A percentile compares a stretch with the other conserved stretches of the same genome.
Conservation (phyloP, 768 basidiomycete species). For the Suillus luteus region DNA sequence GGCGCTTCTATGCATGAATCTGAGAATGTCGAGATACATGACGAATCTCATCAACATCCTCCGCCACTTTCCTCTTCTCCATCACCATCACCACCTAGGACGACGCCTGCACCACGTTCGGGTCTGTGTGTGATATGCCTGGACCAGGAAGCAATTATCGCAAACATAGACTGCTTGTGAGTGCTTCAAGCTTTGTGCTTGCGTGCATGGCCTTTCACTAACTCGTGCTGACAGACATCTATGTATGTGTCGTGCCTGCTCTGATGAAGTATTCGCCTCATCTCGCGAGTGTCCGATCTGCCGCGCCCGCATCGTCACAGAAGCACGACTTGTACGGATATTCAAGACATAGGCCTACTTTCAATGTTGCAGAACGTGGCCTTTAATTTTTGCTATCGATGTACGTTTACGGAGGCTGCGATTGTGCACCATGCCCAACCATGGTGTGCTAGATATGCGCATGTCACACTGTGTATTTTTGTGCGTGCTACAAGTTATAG, state of each 20-base stretch:
- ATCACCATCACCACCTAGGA: slow-evolving; percentile 25
- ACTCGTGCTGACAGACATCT: slow-evolving; percentile 56
- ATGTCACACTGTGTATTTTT: background rate
- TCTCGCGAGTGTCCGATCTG: slow-evolving; percentile 90
- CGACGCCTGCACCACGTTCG: slow-evolving; percentile 50
- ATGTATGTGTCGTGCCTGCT: slow-evolving; percentile 75
- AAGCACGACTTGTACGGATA: slow-evolving; percentile 77
- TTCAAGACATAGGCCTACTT: slow-evolving; percentile 50
- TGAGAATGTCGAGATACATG: slow-evolving; percentile 11
- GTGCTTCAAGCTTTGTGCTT: slow-evolving; percentile 28
- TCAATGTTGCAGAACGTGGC: background rate
- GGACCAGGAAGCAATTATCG: slow-evolving; percentile 92
- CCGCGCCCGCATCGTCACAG: slow-evolving; percentile 84
- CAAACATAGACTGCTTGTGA: slow-evolving; percentile 92
- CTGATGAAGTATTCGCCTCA: slow-evolving; percentile 76
- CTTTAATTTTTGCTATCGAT: background rate
- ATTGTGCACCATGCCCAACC: background rate
- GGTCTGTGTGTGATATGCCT: slow-evolving; percentile 93
- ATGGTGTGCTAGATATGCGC: background rate
- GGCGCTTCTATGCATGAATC: background rate
- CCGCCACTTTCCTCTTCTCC: slow-evolving; percentile 23
- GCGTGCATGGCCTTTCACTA: background rate
- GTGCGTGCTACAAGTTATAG: background rate
- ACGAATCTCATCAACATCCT: slow-evolving; percentile 10
- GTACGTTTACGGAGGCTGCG: background rate